Base-by-base conservation (phyloP, 768 basidiomycete species). In the Calocybe cyanea region DNA sequence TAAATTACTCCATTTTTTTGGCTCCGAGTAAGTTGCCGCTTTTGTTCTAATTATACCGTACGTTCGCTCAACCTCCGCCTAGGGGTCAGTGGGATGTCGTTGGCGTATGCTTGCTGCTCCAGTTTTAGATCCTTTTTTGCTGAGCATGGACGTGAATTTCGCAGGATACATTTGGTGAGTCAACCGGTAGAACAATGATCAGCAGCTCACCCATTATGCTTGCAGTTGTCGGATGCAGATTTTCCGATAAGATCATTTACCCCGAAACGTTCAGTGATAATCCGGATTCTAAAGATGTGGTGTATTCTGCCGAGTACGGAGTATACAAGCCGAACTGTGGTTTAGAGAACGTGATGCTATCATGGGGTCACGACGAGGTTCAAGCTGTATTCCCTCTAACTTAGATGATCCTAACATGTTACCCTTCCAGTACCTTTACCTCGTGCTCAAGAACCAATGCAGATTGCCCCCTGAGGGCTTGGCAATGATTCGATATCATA, bases 71-170 rank as follows among this genome's bases (percentile, higher is more conserved):
- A 42, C 7, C 21, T 28, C 14, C 23, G 24, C 2, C 15, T 21
- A 48, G 46, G 59, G 92, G 92, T 7, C 91, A 93, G 65, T 95
- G 92, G 92, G 91, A 92, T 53, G 92, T 93, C 40, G 92, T 95
- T 25, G 92, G 91, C 39, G 86, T 86, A 36, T 13, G 18, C 5
- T 14, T 10, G 14, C 3, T 6, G 18, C 32, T 31, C 11, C 15
- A 4, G 13, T 6, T 25, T 14, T 21, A 35, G 31, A 32, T 32
- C 8, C 31, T 8, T 8, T 8, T 8, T 32, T 32, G n/a, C n/a
- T 32, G n/a, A 32, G 9, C 8, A 32, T 32, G n/a, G 8, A n/a
- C n/a, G n/a, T n/a, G n/a, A 20, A 17, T 11, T 14, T 50, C 30
- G 25, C 48, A 73, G 70, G 71, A 72, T 56, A 72, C 72, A 25